Base-by-base conservation (phyloP, 2,329 filamentous ascomycete genomes). In the Ophiostoma sp. region DNA sequence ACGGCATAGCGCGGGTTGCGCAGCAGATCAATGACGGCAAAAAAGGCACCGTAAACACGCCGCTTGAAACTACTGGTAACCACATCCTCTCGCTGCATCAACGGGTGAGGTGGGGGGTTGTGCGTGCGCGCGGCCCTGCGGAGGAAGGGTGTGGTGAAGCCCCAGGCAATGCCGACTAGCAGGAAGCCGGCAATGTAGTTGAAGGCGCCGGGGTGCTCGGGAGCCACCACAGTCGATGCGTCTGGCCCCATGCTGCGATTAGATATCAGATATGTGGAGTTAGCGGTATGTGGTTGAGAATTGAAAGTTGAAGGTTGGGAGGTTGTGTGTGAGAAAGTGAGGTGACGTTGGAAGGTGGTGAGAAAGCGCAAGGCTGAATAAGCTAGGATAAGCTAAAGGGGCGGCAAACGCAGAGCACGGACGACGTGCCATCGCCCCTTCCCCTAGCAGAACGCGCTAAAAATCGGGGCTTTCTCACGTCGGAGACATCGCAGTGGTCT, bases 141-240 rank as follows among this genome's bases (percentile, higher is more conserved):
- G 84, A 98, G 96, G 82, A 98, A 97, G 70, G 90, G 90, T 27
- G 93, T 96, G 0, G 93, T 97, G 75, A 96, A 88, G 68, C 94
- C 94, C 94, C 94, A 98, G 74, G 93, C 94, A 33, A 95, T 83
- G 69, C 94, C 93, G 74, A 98, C 94, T 72, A 97, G 87, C 69
- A 97, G 85, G 83, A 97, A 97, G 75, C 92, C 92, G 71, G 94
- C 83, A 73, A 95, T 84, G 83, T 95, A 97, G 81, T 93, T 94
- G 81, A 96, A 84, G 73, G 88, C 79, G 20, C 67, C 64, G 0
- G 72, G 73, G 23, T 67, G 52, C 23, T 31, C n/a, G 27, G 66
- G 66, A 6, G 65, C 65, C 65, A 33, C 65, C n/a, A 48, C 13
- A 27, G 62, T 39, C 60, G 60, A 36, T 39, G 35, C 35, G 39